Conservation (phyloP, 2,329 filamentous ascomycete genomes). For the Proliferodiscus dingleyae region DNA sequence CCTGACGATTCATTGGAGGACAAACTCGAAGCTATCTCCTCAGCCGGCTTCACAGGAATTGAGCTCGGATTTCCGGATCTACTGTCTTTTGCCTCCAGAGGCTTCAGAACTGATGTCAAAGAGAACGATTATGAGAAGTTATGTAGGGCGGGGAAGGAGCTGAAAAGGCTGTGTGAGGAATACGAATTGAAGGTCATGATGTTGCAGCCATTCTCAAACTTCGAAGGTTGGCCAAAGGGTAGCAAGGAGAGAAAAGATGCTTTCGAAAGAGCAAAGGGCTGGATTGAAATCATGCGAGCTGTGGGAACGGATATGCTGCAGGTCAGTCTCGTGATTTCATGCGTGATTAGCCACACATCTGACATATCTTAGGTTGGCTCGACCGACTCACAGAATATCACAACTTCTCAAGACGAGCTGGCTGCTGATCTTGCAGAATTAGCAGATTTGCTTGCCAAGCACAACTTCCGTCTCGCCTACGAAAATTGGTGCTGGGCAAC, state of each 20-base stretch:
- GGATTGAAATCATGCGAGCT: constrained; percentile 67
- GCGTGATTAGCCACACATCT: neutral
- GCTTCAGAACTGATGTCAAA: constrained; percentile 45
- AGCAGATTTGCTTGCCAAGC: constrained; percentile 54
- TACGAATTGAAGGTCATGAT: constrained; percentile 60
- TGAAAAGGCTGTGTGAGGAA: constrained; percentile 50
- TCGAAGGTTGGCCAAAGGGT: constrained; percentile 65
- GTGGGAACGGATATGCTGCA: constrained; percentile 67
- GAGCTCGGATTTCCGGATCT: constrained; percentile 75
- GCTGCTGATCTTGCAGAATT: constrained; percentile 59
- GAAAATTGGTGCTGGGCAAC: constrained; percentile 84
- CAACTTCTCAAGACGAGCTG: constrained; percentile 44
- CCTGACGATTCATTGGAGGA: constrained; percentile 49
- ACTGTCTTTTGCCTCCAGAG: constrained; percentile 51
- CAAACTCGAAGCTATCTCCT: constrained; percentile 58
- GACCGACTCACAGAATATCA: constrained; percentile 49
- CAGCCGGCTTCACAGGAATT: constrained; percentile 61
- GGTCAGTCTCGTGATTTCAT: constrained; percentile 37
- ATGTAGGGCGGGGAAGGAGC: constrained; percentile 46
- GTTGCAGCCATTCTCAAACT: constrained; percentile 71
- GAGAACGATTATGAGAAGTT: constrained; percentile 57
- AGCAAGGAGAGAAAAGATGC: constrained; percentile 56
- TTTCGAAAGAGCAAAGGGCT: constrained; percentile 57
- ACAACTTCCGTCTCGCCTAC: constrained; percentile 61
- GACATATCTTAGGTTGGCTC: constrained; percentile 45